phyloP scores from a whole-genome alignment of 139 green algal genomes.

The Coccomyxa sp. region DNA sequence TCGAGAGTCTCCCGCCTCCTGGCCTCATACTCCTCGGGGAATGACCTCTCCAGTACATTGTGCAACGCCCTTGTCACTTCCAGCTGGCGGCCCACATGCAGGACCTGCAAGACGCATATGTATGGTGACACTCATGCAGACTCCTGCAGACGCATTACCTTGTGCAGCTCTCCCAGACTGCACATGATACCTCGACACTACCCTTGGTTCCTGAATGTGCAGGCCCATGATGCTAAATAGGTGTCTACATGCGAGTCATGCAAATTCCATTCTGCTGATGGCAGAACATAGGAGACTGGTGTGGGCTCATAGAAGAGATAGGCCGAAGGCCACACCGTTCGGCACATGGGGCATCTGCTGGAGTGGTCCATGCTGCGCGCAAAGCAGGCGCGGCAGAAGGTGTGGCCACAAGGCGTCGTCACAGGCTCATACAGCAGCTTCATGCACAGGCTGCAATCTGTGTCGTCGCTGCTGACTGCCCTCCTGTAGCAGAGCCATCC shows the following conservation, averaged over 20 bases:
- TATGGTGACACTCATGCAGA: background rate
- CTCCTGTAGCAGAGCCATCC: background rate
- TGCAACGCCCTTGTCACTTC: constrained; percentile 64
- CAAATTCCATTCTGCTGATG: background rate
- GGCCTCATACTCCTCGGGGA: constrained; percentile 66
- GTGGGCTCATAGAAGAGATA: background rate
- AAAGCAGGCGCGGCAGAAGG: constrained; percentile 82
- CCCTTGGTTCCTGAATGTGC: background rate
- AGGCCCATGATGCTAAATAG: background rate
- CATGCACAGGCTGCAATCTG: constrained; percentile 83
- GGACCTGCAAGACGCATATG: constrained; percentile 28
- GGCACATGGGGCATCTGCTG: constrained; percentile 72
- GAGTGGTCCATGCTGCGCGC: constrained; percentile 68
- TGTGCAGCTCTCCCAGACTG: background rate
- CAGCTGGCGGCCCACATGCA: constrained; percentile 44
- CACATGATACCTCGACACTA: background rate
- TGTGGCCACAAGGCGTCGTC: constrained; percentile 88
- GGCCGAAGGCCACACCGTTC: constrained; percentile 43
- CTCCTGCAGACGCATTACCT: background rate
- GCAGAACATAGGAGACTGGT: background rate
- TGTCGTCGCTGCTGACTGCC: too few relatives aligned
- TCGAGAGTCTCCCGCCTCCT: constrained; percentile 28
- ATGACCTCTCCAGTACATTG: constrained; percentile 58
- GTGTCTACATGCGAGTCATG: background rate
- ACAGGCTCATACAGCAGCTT: constrained; percentile 87